A percentile compares a stretch with the other conserved stretches of the same genome.
Evolutionary conservation across 202 grass and related monocot species (phyloP).

Genomic region (Musa balbisiana): DNA sequence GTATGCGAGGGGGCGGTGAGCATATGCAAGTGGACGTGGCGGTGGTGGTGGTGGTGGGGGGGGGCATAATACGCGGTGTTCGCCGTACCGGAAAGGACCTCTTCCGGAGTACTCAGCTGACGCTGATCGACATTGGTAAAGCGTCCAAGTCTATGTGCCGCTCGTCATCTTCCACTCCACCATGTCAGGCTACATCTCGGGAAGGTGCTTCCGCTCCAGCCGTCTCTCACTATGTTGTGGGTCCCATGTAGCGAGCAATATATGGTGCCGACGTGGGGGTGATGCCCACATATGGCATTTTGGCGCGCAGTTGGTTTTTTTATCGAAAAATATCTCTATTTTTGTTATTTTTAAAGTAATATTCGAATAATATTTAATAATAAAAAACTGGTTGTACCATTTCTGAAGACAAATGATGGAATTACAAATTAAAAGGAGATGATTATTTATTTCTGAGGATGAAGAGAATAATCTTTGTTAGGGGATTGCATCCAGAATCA

Average conservation of each 20-base stretch:
- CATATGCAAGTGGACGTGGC: background rate
- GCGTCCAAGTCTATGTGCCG: background rate
- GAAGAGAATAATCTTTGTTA: background rate
- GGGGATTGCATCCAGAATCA: background rate
- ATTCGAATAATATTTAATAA: no score
- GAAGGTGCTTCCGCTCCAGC: background rate
- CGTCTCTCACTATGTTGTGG: no score
- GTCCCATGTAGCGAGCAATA: no score
- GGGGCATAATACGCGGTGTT: no score
- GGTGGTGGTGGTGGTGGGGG: background rate
- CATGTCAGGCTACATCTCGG: background rate
- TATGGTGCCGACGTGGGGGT: no score
- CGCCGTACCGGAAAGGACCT: conserved; percentile 10
- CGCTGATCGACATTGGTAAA: no score
- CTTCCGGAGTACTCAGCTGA: conserved; percentile 5
- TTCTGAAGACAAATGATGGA: no score
- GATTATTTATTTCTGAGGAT: background rate
- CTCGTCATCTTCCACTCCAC: background rate
- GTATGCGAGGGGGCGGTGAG: background rate
- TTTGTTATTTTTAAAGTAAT: no score
- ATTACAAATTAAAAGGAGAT: background rate
- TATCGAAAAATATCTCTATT: no score
- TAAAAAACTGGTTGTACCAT: no score
- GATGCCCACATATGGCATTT: no score
- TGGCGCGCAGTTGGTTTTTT: no score